These are phyloP conservation scores for Sonneratia caseolaris DNA, from an alignment of 345 rosid species.

Conservation along the genomic window DNA sequence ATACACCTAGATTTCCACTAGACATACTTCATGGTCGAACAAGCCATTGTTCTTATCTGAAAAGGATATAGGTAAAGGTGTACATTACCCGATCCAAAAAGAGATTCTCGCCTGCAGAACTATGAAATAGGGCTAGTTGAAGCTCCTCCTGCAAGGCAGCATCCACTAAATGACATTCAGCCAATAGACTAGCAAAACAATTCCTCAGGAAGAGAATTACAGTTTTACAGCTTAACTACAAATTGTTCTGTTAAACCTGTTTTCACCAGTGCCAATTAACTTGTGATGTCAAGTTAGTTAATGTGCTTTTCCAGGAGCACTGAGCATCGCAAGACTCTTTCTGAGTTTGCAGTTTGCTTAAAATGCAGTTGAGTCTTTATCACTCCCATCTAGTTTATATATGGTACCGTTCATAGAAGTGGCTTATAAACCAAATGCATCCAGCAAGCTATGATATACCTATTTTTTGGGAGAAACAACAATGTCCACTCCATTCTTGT, in stretches of 20 bases:
- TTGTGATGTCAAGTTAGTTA: neutral
- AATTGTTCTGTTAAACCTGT: neutral
- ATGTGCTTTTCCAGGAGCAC: neutral
- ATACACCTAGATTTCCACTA: no score
- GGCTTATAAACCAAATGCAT: no score
- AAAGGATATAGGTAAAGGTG: neutral
- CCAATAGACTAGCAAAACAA: neutral
- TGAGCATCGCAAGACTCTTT: no score
- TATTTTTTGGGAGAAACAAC: no score
- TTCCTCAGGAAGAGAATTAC: neutral
- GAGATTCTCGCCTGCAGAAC: slow-evolving; percentile 31
- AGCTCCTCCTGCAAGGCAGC: slow-evolving; percentile 47
- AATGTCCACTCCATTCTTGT: neutral
- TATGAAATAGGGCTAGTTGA: slow-evolving; percentile 37
- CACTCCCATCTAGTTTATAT: no score
- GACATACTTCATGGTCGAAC: neutral
- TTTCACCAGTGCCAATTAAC: neutral
- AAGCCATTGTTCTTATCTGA: neutral
- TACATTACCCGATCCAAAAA: slow-evolving; percentile 44
- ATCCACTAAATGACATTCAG: neutral
- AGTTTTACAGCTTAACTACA: neutral
- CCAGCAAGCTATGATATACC: no score
- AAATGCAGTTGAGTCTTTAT: no score
- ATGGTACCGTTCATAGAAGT: no score
- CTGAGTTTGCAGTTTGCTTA: no score